Evolutionary conservation across 2,329 filamentous ascomycete species (phyloP).

Genomic region (Nigrograna mackinnonii): DNA sequence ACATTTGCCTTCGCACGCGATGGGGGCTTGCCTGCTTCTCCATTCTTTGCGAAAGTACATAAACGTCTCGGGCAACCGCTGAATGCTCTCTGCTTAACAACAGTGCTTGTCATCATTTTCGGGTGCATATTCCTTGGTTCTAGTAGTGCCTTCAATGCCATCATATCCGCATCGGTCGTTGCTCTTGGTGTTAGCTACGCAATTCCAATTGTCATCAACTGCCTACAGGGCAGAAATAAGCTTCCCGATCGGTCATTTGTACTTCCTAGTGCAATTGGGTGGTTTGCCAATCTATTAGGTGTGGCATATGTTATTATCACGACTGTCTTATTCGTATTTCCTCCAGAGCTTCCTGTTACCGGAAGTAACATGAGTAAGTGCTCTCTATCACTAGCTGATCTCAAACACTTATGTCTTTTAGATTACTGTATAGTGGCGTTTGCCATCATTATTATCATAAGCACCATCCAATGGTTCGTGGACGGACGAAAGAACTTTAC

Average conservation of each 20-base stretch:
- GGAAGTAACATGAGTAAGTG: slow-evolving; percentile 69
- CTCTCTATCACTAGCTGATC: background rate
- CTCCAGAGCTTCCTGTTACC: slow-evolving; percentile 67
- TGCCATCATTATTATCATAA: slow-evolving; percentile 61
- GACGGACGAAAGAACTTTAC: slow-evolving; percentile 65
- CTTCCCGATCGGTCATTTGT: slow-evolving; percentile 64
- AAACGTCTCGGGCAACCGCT: slow-evolving; percentile 65
- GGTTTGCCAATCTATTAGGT: slow-evolving; percentile 63
- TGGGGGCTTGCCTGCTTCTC: slow-evolving; percentile 66
- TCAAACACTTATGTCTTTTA: slow-evolving; percentile 8
- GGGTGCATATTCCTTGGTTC: slow-evolving; percentile 73
- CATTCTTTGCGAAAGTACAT: slow-evolving; percentile 65
- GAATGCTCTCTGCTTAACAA: slow-evolving; percentile 66
- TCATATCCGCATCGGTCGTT: slow-evolving; percentile 72
- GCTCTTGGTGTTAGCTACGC: slow-evolving; percentile 73
- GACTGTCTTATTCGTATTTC: slow-evolving; percentile 75
- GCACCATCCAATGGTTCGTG: slow-evolving; percentile 61
- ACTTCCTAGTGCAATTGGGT: slow-evolving; percentile 59
- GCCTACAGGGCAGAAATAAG: slow-evolving; percentile 66
- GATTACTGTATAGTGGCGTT: slow-evolving; percentile 61
- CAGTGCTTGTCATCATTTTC: slow-evolving; percentile 66
- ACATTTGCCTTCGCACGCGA: slow-evolving; percentile 70
- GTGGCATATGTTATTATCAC: slow-evolving; percentile 71
- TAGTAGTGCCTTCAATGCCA: slow-evolving; percentile 70
- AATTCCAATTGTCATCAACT: slow-evolving; percentile 73